Conservation (phyloP, 345 rosid genomes). For the Acer yangbiense region DNA sequence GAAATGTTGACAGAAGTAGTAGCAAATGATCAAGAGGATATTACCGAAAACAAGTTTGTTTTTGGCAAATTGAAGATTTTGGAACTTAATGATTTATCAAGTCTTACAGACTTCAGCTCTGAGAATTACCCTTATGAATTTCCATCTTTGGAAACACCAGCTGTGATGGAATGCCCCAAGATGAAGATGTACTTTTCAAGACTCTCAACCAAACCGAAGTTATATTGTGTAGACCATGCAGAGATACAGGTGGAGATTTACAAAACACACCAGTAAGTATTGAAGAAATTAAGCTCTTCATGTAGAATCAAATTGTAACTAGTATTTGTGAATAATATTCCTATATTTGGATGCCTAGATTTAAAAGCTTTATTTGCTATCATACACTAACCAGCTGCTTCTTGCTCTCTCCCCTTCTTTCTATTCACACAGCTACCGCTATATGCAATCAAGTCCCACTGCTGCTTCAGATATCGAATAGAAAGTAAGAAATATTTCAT, state of each 20-base stretch:
- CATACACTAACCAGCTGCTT: too few species aligned
- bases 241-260: too few species aligned
- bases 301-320: too few species aligned
- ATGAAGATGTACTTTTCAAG: neutral
- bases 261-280: neutral
- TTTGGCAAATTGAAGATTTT: neutral
- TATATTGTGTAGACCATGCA: neutral
- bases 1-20: neutral
- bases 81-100: neutral
- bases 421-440: neutral
- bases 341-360: too few species aligned
- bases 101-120: neutral
- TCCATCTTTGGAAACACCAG: neutral
- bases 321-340: too few species aligned
- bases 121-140: neutral
- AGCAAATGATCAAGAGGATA: neutral
- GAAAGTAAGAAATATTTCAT: neutral
- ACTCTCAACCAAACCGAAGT: neutral
- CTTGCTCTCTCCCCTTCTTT: too few species aligned
- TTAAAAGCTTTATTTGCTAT: too few species aligned
- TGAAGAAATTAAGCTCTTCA: too few species aligned
- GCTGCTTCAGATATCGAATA: neutral
- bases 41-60: neutral
- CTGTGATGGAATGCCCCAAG: neutral
- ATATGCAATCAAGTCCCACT: neutral